These are phyloP conservation scores for Diplodia sapinea DNA, from an alignment of 2,329 filamentous ascomycete species.

Conservation along the genomic window DNA sequence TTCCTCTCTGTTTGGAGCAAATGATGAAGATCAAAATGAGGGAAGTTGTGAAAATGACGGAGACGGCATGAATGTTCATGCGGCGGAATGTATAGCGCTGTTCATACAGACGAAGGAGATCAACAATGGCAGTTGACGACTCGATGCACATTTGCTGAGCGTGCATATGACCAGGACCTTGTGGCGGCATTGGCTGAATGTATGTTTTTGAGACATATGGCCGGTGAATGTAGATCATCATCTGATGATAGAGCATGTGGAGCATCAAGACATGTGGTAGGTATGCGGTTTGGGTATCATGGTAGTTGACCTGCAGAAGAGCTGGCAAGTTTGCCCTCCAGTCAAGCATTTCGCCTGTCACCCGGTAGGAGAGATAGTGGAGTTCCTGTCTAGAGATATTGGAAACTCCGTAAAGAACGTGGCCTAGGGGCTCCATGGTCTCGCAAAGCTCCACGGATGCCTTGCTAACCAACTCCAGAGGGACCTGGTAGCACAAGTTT, in stretches of 20 bases:
- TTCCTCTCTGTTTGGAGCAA: slow-evolving; percentile 30
- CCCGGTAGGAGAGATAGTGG: slow-evolving; percentile 47
- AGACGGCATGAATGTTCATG: slow-evolving; percentile 33
- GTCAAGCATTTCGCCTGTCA: slow-evolving; percentile 41
- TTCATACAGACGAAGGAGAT: slow-evolving; percentile 44
- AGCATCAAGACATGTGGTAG: slow-evolving; percentile 52
- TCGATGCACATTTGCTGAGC: slow-evolving; percentile 53
- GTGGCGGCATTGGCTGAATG: slow-evolving; percentile 41
- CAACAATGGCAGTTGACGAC: slow-evolving; percentile 47
- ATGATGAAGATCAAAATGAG: slow-evolving; percentile 33
- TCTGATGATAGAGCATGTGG: slow-evolving; percentile 54
- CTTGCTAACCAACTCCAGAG: slow-evolving; percentile 32
- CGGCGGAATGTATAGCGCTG: slow-evolving; percentile 32
- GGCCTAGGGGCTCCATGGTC: slow-evolving; percentile 51
- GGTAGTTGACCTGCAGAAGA: slow-evolving; percentile 45
- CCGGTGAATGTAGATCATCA: slow-evolving; percentile 52
- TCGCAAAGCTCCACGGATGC: slow-evolving; percentile 50
- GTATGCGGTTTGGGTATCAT: slow-evolving; percentile 43
- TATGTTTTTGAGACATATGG: slow-evolving; percentile 51
- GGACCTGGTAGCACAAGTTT: slow-evolving; percentile 23
- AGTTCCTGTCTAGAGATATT: slow-evolving; percentile 45
- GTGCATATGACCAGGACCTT: slow-evolving; percentile 53
- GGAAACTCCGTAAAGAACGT: slow-evolving; percentile 45
- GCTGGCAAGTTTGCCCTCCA: slow-evolving; percentile 51
- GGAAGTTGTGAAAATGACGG: slow-evolving; percentile 32